These are phyloP conservation scores for Termitomyces eurrhizus DNA, from an alignment of 768 basidiomycete genomes.

Conservation along the genomic window DNA sequence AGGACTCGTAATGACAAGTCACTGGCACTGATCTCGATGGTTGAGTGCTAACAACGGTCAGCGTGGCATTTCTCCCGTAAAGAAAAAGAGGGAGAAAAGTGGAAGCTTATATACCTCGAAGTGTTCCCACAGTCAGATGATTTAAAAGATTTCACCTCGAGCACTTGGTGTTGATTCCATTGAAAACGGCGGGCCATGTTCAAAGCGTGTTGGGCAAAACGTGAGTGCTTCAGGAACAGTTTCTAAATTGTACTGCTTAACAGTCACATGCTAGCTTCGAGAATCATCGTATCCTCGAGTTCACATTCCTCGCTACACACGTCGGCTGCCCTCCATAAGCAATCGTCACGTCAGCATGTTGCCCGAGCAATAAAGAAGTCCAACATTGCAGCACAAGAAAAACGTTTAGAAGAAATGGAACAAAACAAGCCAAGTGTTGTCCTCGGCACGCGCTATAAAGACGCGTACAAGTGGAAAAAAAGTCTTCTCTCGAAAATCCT, in stretches of 20 bases:
- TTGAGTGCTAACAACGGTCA: slow-evolving; percentile 50
- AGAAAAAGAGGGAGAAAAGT: slow-evolving; percentile 14
- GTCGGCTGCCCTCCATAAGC: slow-evolving; percentile 33
- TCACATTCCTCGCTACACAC: slow-evolving; percentile 41
- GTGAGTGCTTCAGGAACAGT: slow-evolving; percentile 15
- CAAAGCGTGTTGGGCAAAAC: slow-evolving; percentile 24
- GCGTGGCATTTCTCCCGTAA: slow-evolving; percentile 59
- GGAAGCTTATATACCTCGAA: slow-evolving; percentile 21
- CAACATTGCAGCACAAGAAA: slow-evolving; percentile 45
- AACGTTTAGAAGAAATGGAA: slow-evolving; percentile 33
- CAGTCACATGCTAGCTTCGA: slow-evolving; percentile 25
- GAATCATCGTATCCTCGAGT: slow-evolving; percentile 35
- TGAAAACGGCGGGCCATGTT: slow-evolving; percentile 20
- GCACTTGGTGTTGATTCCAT: neutral
- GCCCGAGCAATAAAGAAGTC: slow-evolving; percentile 35
- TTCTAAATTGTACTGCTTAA: neutral
- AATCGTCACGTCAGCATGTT: slow-evolving; percentile 28
- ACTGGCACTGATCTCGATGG: slow-evolving; percentile 66
- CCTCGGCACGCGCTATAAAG: slow-evolving; percentile 64
- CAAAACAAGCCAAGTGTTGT: slow-evolving; percentile 59
- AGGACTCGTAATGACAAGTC: slow-evolving; percentile 44
- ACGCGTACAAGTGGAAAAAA: slow-evolving; percentile 63
- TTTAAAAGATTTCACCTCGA: slow-evolving; percentile 1
- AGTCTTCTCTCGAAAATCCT: slow-evolving; percentile 64
- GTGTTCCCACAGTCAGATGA: slow-evolving; percentile 38